Evolutionary conservation across 306 rosid species (phyloP).

Genomic region (Fagus sylvatica): DNA sequence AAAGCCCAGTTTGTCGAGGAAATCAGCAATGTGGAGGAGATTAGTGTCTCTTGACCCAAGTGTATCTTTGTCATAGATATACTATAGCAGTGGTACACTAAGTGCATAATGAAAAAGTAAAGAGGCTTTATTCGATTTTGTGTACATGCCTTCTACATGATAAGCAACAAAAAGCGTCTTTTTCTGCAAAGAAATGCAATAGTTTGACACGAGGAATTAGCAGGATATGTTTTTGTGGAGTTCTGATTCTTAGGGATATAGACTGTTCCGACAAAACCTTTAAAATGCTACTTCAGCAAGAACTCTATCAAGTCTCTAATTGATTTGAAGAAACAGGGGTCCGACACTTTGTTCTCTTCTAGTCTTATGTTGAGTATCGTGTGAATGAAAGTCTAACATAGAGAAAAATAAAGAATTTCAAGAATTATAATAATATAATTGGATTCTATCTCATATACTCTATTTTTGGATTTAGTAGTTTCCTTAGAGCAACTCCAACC

Average conservation of each 20-base stretch:
- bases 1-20: slow-evolving; percentile 68
- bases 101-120: slow-evolving; percentile 10
- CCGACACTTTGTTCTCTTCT: neutral
- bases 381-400: no score
- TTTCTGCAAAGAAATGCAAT: neutral
- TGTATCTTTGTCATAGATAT: slow-evolving; percentile 16
- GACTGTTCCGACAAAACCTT: neutral
- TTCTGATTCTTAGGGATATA: neutral
- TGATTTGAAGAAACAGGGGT: neutral
- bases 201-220: neutral
- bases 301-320: neutral
- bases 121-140: neutral
- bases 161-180: neutral
- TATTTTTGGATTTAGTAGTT: no score
- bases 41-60: slow-evolving; percentile 48
- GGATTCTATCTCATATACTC: no score
- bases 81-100: neutral
- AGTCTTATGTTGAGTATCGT: neutral
- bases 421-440: no score
- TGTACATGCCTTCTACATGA: slow-evolving; percentile 10
- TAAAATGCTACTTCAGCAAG: neutral
- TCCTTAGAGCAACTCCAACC: no score
- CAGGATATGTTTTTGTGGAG: neutral
- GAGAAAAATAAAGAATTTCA: no score
- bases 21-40: slow-evolving; percentile 53